A percentile compares a stretch with the other conserved stretches of the same genome.
Conservation (phyloP, 2,329 filamentous ascomycete genomes). For the Pseudocercospora crystallina region DNA sequence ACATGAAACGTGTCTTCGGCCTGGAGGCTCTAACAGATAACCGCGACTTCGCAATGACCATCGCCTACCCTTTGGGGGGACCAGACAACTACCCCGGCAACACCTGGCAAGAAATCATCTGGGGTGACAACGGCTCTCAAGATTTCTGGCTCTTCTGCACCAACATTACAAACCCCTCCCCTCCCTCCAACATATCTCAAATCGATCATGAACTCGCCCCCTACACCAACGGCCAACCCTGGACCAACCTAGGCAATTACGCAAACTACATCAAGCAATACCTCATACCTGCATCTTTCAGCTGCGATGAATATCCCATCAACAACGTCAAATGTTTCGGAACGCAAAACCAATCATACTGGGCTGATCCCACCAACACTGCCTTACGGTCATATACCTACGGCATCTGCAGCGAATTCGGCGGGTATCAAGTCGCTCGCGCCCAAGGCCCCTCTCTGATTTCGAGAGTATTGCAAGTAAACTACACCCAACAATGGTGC, state of each 20-base stretch:
- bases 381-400: slow-evolving; percentile 51
- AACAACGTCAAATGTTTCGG: slow-evolving; percentile 50
- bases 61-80: slow-evolving; percentile 40
- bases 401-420: slow-evolving; percentile 46
- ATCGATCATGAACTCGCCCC: slow-evolving; percentile 50
- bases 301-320: slow-evolving; percentile 43
- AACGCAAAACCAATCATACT: slow-evolving; percentile 46
- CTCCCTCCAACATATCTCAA: slow-evolving; percentile 44
- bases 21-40: slow-evolving; percentile 49
- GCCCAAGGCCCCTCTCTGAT: slow-evolving; percentile 48
- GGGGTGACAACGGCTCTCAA: slow-evolving; percentile 43
- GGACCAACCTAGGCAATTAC: slow-evolving; percentile 54
- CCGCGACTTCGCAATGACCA: slow-evolving; percentile 54
- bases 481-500: slow-evolving; percentile 58
- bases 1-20: slow-evolving; percentile 56
- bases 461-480: slow-evolving; percentile 47
- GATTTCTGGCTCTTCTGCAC: slow-evolving; percentile 56
- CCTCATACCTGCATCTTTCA: slow-evolving; percentile 37
- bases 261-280: slow-evolving; percentile 52
- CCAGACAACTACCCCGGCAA: slow-evolving; percentile 46
- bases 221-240: slow-evolving; percentile 51
- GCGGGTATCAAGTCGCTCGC: slow-evolving; percentile 51
- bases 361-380: slow-evolving; percentile 45
- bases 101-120: slow-evolving; percentile 58
- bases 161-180: slow-evolving; percentile 51